These are phyloP conservation scores for Kokia cookei DNA, from an alignment of 441 rosid species.

Conservation along the genomic window DNA sequence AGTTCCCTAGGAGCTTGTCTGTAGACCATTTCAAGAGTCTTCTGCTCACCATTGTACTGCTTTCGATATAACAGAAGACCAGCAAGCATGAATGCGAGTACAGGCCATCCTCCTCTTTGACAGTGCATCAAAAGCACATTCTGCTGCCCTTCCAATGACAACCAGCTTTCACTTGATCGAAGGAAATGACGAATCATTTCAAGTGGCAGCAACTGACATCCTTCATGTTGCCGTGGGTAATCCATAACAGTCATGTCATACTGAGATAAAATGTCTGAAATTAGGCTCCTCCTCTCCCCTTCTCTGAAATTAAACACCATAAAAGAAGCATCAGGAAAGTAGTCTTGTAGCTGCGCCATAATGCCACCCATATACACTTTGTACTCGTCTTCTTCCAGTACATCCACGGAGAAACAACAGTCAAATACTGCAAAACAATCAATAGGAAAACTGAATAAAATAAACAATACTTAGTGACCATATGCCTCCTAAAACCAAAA, in stretches of 20 bases:
- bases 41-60: constrained; percentile 87
- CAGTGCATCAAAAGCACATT: constrained; percentile 92
- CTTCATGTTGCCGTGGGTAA: constrained; percentile 86
- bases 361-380: constrained; percentile 86
- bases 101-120: constrained; percentile 94
- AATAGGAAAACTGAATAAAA: neutral
- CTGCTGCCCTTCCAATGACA: constrained; percentile 86
- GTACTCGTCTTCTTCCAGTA: constrained; percentile 89
- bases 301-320: constrained; percentile 96
- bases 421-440: constrained; percentile 66
- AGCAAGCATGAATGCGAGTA: constrained; percentile 91
- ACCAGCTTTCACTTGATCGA: constrained; percentile 87
- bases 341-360: constrained; percentile 87
- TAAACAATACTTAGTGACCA: neutral
- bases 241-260: constrained; percentile 98
- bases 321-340: constrained; percentile 91
- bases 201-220: constrained; percentile 74
- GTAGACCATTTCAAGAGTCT: constrained; percentile 95
- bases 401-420: constrained; percentile 91
- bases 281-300: constrained; percentile 82
- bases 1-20: constrained; percentile 92
- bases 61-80: constrained; percentile 75
- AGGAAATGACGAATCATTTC: constrained; percentile 95
- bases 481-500: neutral
- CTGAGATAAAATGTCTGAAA: constrained; percentile 72